phyloP scores from a whole-genome alignment of 345 rosid genomes.

The Populus ilicifolia region DNA sequence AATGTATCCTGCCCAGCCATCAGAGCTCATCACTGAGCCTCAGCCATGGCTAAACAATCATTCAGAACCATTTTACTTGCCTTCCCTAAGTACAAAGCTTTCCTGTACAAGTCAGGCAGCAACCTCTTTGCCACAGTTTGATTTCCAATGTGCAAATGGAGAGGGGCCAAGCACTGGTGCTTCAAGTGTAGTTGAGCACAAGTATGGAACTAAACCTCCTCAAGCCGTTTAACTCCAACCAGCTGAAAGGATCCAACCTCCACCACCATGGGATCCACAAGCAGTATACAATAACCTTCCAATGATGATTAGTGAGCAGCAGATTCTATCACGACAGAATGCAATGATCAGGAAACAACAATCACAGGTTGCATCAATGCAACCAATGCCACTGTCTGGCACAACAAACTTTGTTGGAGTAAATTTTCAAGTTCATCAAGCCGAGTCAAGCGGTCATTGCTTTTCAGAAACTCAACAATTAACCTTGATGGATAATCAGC shows the following conservation, averaged over 20 bases:
- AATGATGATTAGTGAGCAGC: neutral
- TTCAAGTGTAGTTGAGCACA: neutral
- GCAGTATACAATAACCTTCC: neutral
- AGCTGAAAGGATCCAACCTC: neutral
- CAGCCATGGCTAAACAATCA: neutral
- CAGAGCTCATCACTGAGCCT: neutral
- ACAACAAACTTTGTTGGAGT: neutral
- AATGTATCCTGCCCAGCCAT: neutral
- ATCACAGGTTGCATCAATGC: neutral
- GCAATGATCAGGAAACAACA: neutral
- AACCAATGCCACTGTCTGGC: neutral
- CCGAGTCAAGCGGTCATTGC: neutral
- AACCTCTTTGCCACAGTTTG: neutral
- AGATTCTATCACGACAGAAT: neutral
- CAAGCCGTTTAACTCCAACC: neutral
- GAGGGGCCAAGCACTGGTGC: neutral
- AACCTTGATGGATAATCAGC: neutral
- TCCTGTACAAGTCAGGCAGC: neutral
- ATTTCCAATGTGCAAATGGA: neutral
- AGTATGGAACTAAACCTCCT: neutral
- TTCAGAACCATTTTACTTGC: neutral
- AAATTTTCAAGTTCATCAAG: neutral
- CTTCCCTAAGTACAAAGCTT: neutral
- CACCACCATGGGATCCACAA: constrained; percentile 1
- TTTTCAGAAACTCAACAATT: neutral